These are phyloP conservation scores for Rhodotorula sp. DNA, from an alignment of 1,284 basidiomycete genomes.

Conservation along the genomic window DNA sequence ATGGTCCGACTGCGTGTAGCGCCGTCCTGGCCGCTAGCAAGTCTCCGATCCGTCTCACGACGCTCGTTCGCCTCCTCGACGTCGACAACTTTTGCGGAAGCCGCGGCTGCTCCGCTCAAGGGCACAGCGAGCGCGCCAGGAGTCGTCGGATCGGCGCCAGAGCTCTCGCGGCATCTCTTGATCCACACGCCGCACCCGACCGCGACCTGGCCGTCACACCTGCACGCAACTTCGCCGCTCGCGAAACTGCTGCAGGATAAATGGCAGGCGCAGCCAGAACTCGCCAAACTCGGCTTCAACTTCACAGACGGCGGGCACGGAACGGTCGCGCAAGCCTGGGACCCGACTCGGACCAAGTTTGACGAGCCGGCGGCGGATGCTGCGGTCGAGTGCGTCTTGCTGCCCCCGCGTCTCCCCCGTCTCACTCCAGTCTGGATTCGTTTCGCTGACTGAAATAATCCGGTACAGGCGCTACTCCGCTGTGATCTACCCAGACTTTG, in stretches of 20 bases:
- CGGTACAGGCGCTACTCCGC: slow-evolving; percentile 22
- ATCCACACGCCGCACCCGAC: slow-evolving; percentile 20
- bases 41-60: not conserved
- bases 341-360: slow-evolving; percentile 12
- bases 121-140: not conserved
- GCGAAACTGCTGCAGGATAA: slow-evolving; percentile 21
- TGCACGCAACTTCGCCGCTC: slow-evolving; percentile 32
- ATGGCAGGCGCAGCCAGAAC: slow-evolving; percentile 8
- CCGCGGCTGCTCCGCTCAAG: not conserved
- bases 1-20: not conserved
- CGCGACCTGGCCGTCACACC: slow-evolving; percentile 35
- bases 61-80: slow-evolving; percentile 1
- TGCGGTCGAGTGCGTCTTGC: slow-evolving; percentile 8
- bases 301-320: slow-evolving; percentile 11
- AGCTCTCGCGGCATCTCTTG: slow-evolving; percentile 25
- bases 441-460: no score
- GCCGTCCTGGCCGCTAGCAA: not conserved
- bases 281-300: slow-evolving; percentile 19
- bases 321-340: slow-evolving; percentile 13
- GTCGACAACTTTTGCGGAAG: not conserved
- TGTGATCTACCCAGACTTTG: slow-evolving; percentile 36
- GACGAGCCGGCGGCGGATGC: slow-evolving; percentile 9
- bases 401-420: not conserved
- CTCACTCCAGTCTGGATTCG: not conserved
- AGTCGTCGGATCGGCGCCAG: slow-evolving; percentile 22